Evolutionary conservation across 2,329 filamentous ascomycete species (phyloP).

Genomic region (Claviceps cyperi): DNA sequence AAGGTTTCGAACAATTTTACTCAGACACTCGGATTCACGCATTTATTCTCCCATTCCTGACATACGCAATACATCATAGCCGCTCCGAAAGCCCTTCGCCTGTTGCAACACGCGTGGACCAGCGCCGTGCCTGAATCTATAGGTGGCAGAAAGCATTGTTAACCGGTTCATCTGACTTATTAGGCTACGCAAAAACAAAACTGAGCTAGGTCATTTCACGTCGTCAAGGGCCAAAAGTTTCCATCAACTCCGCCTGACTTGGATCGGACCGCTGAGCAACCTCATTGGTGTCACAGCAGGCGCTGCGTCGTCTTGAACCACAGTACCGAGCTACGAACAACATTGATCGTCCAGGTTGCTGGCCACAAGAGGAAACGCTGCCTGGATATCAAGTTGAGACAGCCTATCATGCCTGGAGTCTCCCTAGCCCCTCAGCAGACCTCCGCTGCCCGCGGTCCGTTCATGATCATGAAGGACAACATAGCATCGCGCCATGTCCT

Average conservation of each 20-base stretch:
- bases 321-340: not conserved
- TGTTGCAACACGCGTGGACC: not conserved
- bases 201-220: not conserved
- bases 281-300: not conserved
- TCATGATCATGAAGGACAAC: constrained; percentile 14
- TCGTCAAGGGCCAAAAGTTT: not conserved
- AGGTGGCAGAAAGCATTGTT: not conserved
- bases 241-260: not conserved
- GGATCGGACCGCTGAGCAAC: not conserved
- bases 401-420: constrained; percentile 16
- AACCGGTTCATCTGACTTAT: not conserved
- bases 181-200: not conserved
- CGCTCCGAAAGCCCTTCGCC: not conserved
- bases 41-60: too few relatives aligned
- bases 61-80: not conserved
- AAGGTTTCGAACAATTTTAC: too few relatives aligned
- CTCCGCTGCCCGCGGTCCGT: constrained; percentile 14
- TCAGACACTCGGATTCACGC: too few relatives aligned
- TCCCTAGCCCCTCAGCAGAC: constrained; percentile 19
- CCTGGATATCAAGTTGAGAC: too few relatives aligned
- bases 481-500: constrained; percentile 14
- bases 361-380: too few relatives aligned
- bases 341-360: not conserved
- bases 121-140: not conserved
- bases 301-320: not conserved